Conservation (phyloP, 2,329 filamentous ascomycete genomes). For the Fusarium lyarnte region DNA sequence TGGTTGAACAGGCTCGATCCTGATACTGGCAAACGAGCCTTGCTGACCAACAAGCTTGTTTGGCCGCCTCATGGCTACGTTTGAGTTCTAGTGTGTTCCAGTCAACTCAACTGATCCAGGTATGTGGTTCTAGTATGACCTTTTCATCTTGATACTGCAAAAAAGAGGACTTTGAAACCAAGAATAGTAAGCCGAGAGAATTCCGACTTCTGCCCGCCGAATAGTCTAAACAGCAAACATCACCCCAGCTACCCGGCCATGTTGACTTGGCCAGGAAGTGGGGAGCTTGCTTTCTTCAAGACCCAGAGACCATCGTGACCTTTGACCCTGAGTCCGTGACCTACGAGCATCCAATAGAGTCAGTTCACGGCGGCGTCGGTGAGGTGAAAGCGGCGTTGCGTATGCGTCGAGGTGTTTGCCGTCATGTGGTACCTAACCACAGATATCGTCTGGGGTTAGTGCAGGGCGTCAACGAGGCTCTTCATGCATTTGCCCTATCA, state of each 20-base stretch:
- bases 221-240: not conserved
- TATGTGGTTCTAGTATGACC: not conserved
- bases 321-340: constrained; percentile 38
- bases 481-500: constrained; percentile 25
- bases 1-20: not conserved
- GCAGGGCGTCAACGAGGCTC: constrained; percentile 19
- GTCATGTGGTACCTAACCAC: constrained; percentile 36
- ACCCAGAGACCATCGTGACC: constrained; percentile 36
- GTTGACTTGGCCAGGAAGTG: constrained; percentile 15
- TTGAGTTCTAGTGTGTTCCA: not conserved
- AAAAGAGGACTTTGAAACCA: not conserved
- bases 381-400: constrained; percentile 35
- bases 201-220: not conserved
- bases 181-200: constrained; percentile 9
- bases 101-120: constrained; percentile 1
- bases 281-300: constrained; percentile 4
- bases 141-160: not conserved
- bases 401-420: constrained; percentile 23
- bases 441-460: constrained; percentile 37
- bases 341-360: constrained; percentile 29
- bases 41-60: constrained; percentile 20
- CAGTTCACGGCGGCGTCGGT: constrained; percentile 39
- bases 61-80: not conserved
- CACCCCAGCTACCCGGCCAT: not conserved
- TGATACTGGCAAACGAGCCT: constrained; percentile 4